These are phyloP conservation scores for Lentinula edodes DNA, from an alignment of 768 basidiomycete genomes.

Conservation along the genomic window DNA sequence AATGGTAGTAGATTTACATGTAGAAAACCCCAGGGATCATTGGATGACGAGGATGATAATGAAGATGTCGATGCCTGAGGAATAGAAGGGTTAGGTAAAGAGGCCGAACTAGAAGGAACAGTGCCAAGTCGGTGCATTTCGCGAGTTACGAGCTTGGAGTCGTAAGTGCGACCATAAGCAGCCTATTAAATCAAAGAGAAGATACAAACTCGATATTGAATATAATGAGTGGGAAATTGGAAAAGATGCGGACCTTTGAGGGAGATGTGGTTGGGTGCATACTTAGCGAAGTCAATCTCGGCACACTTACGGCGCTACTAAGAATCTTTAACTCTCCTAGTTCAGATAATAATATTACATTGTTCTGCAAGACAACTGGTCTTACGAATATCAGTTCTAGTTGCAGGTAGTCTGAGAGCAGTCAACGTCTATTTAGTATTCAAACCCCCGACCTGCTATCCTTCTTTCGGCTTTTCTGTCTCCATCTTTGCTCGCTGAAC, in stretches of 20 bases:
- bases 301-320: background rate
- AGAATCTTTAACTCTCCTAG: no score
- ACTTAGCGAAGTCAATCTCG: conserved; percentile 24
- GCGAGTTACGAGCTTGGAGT: conserved; percentile 72
- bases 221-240: conserved; percentile 6
- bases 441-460: background rate
- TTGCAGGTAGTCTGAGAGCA: no score
- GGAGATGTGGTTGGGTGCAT: conserved; percentile 29
- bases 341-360: no score
- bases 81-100: conserved; percentile 29
- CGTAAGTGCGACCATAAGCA: conserved; percentile 68
- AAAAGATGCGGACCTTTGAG: conserved; percentile 34
- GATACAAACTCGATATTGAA: background rate
- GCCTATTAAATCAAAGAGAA: conserved; percentile 23
- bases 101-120: conserved; percentile 39
- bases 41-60: conserved; percentile 20
- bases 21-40: conserved; percentile 78
- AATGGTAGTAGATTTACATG: conserved; percentile 86
- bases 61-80: conserved; percentile 33
- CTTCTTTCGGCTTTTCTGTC: background rate
- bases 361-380: no score
- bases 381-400: no score
- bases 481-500: background rate
- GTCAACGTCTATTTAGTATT: background rate
- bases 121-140: conserved; percentile 83